Base-by-base conservation (phyloP, 2,329 filamentous ascomycete genomes). In the Ramichloridium luteum region DNA sequence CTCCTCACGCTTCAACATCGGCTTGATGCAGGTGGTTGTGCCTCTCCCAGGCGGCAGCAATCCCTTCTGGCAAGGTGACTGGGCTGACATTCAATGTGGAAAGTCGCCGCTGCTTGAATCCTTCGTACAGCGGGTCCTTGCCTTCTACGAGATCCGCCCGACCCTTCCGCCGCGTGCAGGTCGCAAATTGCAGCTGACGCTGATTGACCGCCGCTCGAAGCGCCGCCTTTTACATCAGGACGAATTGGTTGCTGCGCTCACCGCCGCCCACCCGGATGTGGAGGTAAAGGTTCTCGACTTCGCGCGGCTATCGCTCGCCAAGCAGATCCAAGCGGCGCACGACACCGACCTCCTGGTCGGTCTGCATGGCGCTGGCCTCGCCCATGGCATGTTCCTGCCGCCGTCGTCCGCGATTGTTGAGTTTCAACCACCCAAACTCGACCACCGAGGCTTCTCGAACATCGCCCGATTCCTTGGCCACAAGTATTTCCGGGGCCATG, bases 51-150 rank as follows among this genome's bases (percentile, higher is more conserved):
- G 35, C 9, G 29, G 25, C 13, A 28, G 22, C 16, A 37, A 37
- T 26, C 35, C 35, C 8, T 34, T 37, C 13, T 37, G 35, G 35
- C 31, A 37, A 18, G 31, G 31, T 14, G 31, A 37, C 16, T 34
- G 31, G 31, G 8, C 17, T 8, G 12, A 23, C 6, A n/a, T 37
- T 8, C 22, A 17, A 13, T 37, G 35, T 15, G 31, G 31, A 3
- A 31, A 37, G 15, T 37, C 35, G 15, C n/a, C 27, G n/a, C 31
- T 37, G 14, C 20, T 34, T 9, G 13, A 26, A 3, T 15, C 16
- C 6, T 37, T 34, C 29, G 16, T 25, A 13, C 15, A 25, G 10
- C 35, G 35, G 4, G 25, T 37, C 9, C 27, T 37, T 6, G 31
- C 34, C 22, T 34, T 37, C 31, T 34, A 29, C 25, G 9, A 25